phyloP scores from a whole-genome alignment of 202 grass and related monocot species.

The Brachypodium distachyon region DNA sequence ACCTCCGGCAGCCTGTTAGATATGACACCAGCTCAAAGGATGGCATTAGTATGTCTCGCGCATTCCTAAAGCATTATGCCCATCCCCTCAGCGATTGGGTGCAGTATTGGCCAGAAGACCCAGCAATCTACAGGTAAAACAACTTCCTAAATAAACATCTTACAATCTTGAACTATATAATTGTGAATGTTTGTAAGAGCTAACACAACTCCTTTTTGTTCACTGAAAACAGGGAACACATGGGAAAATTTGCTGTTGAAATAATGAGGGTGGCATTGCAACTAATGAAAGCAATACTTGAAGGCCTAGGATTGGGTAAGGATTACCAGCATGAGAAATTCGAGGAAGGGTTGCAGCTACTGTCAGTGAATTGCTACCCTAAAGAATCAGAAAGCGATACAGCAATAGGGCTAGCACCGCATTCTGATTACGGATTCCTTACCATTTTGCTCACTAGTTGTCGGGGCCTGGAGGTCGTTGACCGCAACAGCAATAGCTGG shows the following conservation, averaged over 20 bases:
- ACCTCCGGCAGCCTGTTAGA: slow-evolving; percentile 45
- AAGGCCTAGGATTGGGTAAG: slow-evolving; percentile 44
- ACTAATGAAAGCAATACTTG: slow-evolving; percentile 52
- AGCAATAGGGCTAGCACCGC: slow-evolving; percentile 41
- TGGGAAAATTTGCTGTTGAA: slow-evolving; percentile 56
- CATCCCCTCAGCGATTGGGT: slow-evolving; percentile 56
- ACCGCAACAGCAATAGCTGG: slow-evolving; percentile 35
- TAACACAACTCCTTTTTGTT: neutral
- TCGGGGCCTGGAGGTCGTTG: slow-evolving; percentile 49
- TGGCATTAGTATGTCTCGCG: slow-evolving; percentile 29
- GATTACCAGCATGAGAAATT: slow-evolving; percentile 47
- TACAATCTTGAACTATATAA: neutral
- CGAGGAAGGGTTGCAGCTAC: slow-evolving; percentile 50
- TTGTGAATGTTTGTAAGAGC: neutral
- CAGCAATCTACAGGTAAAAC: slow-evolving; percentile 50
- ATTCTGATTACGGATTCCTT: slow-evolving; percentile 68
- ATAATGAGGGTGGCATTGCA: slow-evolving; percentile 43
- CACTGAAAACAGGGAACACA: slow-evolving; percentile 43
- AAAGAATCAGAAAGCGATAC: slow-evolving; percentile 15
- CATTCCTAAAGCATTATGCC: slow-evolving; percentile 71
- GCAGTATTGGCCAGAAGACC: slow-evolving; percentile 52
- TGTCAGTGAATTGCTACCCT: slow-evolving; percentile 64
- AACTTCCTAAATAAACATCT: neutral
- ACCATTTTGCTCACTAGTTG: slow-evolving; percentile 59
- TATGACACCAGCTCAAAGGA: slow-evolving; percentile 50